Conservation (phyloP, 2,329 filamentous ascomycete species). For the Teratosphaeria destructans region DNA sequence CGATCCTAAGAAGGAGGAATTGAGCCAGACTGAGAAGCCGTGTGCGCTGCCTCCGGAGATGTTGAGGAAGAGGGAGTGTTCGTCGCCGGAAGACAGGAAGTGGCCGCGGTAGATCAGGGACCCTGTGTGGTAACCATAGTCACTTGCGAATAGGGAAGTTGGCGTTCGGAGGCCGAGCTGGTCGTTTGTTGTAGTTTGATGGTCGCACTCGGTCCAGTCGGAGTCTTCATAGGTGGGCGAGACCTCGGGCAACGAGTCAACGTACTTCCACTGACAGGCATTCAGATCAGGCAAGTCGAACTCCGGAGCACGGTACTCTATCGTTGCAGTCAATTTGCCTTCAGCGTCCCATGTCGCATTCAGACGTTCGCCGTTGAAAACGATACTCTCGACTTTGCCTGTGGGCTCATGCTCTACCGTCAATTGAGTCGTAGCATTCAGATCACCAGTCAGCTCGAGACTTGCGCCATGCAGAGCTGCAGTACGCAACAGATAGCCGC, state of each 20-base stretch:
- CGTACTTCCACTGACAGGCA: conserved; percentile 54
- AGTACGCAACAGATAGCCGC: conserved; percentile 53
- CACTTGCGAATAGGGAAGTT: conserved; percentile 52
- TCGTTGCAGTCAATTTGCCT: conserved; percentile 39
- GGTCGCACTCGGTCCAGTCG: conserved; percentile 51
- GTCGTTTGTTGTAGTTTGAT: conserved; percentile 44
- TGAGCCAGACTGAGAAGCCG: conserved; percentile 57
- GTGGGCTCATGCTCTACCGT: conserved; percentile 57
- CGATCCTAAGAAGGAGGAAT: conserved; percentile 54
- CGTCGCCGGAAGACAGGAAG: conserved; percentile 54
- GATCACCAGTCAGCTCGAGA: conserved; percentile 56
- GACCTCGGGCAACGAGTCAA: conserved; percentile 64
- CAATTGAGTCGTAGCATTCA: conserved; percentile 58
- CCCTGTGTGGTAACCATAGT: conserved; percentile 66
- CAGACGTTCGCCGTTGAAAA: conserved; percentile 47
- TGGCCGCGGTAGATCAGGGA: conserved; percentile 59
- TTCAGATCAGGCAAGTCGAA: conserved; percentile 49
- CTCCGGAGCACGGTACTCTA: conserved; percentile 41
- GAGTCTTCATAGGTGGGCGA: conserved; percentile 55
- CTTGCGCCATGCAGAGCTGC: conserved; percentile 44
- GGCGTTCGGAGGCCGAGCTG: conserved; percentile 47
- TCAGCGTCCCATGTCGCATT: conserved; percentile 16
- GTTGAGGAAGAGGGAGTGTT: conserved; percentile 42
- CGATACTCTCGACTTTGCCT: conserved; percentile 41
- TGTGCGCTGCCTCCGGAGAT: conserved; percentile 60